Evolutionary conservation across 1,284 basidiomycete genomes (phyloP).

Genomic region (Tilletia setariae): DNA sequence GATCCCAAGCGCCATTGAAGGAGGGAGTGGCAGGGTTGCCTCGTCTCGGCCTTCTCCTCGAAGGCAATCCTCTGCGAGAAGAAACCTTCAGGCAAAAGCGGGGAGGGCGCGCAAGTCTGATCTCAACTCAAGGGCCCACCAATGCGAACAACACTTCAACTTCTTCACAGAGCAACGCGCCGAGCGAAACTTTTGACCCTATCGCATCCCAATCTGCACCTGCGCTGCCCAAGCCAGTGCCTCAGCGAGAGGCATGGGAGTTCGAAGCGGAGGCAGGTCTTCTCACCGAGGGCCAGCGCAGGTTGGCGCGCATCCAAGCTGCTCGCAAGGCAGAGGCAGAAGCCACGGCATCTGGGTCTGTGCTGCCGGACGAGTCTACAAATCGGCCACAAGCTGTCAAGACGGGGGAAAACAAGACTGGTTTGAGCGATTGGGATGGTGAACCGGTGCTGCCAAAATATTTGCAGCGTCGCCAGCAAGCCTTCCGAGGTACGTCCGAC

Average conservation of each 20-base stretch:
- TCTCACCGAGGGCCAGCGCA: slow-evolving; percentile 36
- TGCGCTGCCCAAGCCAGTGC: slow-evolving; percentile 24
- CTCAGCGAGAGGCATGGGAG: slow-evolving; percentile 39
- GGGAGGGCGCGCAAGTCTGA: slow-evolving; percentile 10
- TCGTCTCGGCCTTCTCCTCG: slow-evolving; percentile 33
- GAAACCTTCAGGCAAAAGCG: slow-evolving; percentile 40
- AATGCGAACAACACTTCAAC: not conserved
- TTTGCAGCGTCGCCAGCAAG: slow-evolving; percentile 5
- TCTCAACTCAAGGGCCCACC: slow-evolving; percentile 7
- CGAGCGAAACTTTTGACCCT: not conserved
- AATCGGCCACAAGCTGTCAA: not conserved
- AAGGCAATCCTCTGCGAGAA: slow-evolving; percentile 32
- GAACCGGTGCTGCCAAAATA: slow-evolving; percentile 12
- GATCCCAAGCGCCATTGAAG: not conserved
- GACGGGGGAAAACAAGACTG: slow-evolving; percentile 25
- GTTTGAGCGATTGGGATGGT: slow-evolving; percentile 23
- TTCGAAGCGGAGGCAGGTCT: slow-evolving; percentile 37
- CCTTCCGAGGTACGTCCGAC: slow-evolving; percentile 15
- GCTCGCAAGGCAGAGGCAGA: slow-evolving; percentile 19
- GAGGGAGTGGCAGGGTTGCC: slow-evolving; percentile 15
- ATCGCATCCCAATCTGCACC: slow-evolving; percentile 22
- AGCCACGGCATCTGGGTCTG: not conserved
- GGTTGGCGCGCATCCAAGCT: slow-evolving; percentile 23
- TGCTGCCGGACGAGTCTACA: slow-evolving; percentile 2
- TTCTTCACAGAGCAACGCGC: not conserved